Evolutionary conservation across 179 eudicot genomes (phyloP).

Genomic region (Spinacia oleracea): DNA sequence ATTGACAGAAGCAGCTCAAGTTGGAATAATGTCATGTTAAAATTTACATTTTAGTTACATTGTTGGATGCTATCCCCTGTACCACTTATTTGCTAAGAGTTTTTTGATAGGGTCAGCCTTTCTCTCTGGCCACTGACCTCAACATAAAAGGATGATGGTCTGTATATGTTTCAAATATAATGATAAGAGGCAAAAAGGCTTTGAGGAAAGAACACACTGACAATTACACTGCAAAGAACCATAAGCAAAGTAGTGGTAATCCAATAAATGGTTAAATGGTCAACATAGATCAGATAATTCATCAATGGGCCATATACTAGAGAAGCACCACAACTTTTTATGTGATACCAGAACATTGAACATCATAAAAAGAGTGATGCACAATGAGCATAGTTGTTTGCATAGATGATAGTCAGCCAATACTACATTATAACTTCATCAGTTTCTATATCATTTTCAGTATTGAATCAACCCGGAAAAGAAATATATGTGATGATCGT

Average conservation of each 20-base stretch:
- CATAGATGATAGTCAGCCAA: neutral
- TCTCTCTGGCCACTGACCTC: too few species aligned
- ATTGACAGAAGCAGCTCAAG: neutral
- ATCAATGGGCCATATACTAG: neutral
- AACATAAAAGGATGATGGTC: too few species aligned
- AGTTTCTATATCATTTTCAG: neutral
- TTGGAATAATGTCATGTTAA: neutral
- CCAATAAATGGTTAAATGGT: neutral
- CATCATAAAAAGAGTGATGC: neutral
- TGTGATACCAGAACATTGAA: neutral
- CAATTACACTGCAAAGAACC: neutral
- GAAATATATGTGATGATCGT: neutral
- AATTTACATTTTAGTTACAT: neutral
- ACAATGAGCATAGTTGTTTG: neutral
- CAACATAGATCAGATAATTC: neutral
- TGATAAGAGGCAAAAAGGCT: neutral
- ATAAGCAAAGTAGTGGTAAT: constrained; percentile 4
- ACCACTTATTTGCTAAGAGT: too few species aligned
- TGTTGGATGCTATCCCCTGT: too few species aligned
- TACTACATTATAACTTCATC: constrained; percentile 3
- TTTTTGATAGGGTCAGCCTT: too few species aligned
- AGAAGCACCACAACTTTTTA: neutral
- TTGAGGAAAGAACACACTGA: neutral
- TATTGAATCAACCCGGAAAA: neutral
- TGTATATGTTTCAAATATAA: neutral